Conservation (phyloP, 2,329 filamentous ascomycete species). For the Neofusicoccum parvum region DNA sequence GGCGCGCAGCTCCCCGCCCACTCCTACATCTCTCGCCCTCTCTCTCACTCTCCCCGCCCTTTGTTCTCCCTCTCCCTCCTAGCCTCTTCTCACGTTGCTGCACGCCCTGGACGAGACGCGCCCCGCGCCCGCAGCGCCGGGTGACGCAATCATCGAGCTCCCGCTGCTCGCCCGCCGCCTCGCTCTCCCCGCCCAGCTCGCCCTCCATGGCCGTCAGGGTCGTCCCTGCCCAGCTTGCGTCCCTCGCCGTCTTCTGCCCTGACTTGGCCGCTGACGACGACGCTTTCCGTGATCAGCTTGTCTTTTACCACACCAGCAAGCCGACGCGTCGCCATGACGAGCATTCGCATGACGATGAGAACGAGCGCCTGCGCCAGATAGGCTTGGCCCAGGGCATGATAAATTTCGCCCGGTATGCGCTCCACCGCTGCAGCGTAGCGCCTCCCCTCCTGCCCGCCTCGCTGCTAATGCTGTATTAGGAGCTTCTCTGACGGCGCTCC, state of each 20-base stretch:
- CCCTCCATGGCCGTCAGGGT: conserved; percentile 40
- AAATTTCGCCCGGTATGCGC: conserved; percentile 71
- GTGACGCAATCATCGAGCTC: conserved; percentile 1
- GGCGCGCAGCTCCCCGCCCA: neutral
- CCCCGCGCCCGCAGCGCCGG: neutral
- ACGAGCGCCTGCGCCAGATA: conserved; percentile 88
- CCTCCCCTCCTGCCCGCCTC: conserved; percentile 21
- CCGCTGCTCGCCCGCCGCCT: neutral
- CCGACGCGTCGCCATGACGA: conserved; percentile 41
- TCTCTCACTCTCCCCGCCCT: neutral
- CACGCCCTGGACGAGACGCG: neutral
- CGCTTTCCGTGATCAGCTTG: conserved; percentile 77
- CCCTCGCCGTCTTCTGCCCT: conserved; percentile 94
- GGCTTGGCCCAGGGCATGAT: conserved; percentile 97
- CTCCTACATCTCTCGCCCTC: neutral
- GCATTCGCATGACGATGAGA: conserved; percentile 63
- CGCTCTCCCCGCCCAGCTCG: neutral
- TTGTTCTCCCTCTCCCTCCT: too few relatives aligned
- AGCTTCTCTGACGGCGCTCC: conserved; percentile 78
- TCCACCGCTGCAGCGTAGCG: too few relatives aligned
- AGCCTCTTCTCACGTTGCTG: neutral
- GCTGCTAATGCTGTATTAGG: conserved; percentile 43
- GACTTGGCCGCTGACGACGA: conserved; percentile 73
- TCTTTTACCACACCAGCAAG: conserved; percentile 79
- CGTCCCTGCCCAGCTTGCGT: conserved; percentile 81